Conservation (phyloP, 2,329 filamentous ascomycete species). For the Aspergillus bombycis region DNA sequence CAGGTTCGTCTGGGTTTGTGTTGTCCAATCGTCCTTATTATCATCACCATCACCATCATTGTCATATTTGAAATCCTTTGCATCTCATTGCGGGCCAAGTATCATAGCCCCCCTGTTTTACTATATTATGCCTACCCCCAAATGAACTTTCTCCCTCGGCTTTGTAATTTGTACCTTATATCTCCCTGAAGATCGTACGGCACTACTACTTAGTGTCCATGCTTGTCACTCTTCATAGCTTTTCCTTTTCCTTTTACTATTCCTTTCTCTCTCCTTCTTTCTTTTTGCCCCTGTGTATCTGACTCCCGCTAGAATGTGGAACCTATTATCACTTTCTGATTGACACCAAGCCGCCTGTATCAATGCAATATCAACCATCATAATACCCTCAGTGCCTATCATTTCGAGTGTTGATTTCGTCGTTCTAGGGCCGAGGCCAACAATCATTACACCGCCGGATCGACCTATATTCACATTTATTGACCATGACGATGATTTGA, state of each 20-base stretch:
- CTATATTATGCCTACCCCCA: neutral
- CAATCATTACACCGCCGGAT: constrained; percentile 26
- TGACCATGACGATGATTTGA: constrained; percentile 44
- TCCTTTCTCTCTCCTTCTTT: neutral
- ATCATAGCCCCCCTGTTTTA: neutral
- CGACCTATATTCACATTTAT: constrained; percentile 45
- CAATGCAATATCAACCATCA: neutral
- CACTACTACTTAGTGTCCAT: neutral
- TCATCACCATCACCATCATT: neutral
- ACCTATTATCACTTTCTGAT: neutral
- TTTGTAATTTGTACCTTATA: neutral
- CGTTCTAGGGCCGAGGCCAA: constrained; percentile 13
- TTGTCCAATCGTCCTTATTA: neutral
- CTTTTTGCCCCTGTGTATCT: neutral
- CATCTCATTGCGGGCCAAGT: too few species aligned
- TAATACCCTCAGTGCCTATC: neutral
- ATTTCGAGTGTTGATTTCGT: neutral
- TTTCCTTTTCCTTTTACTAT: neutral
- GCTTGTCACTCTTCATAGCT: neutral
- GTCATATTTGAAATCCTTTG: neutral
- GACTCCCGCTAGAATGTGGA: neutral
- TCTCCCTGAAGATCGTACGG: neutral
- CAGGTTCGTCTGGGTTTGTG: neutral
- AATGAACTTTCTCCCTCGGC: neutral
- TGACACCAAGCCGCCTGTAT: neutral